phyloP scores from a whole-genome alignment of 139 green algal genomes.

The Gonium pectorale region DNA sequence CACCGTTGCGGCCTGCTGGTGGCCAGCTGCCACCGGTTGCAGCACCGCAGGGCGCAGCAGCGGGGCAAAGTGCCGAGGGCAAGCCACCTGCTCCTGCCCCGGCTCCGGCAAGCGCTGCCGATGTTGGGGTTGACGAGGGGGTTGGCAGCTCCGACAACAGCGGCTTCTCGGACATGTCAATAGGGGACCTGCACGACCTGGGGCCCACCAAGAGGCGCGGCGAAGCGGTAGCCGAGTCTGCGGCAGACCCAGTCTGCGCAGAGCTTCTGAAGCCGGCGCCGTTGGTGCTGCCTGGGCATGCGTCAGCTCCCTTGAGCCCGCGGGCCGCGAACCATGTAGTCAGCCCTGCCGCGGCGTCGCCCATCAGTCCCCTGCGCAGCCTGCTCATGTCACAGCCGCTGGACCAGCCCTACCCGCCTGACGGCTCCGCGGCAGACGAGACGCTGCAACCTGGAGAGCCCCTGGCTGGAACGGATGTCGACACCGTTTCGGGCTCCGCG shows the following conservation, averaged over 20 bases:
- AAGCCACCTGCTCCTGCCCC: no score
- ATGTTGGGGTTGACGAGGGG: no score
- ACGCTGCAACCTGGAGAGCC: no score
- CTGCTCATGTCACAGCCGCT: not conserved
- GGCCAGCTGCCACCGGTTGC: no score
- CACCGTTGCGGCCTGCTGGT: no score
- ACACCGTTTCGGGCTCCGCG: no score
- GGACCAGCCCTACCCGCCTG: not conserved
- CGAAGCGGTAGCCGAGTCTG: slow-evolving; percentile 8
- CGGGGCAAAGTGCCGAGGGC: no score
- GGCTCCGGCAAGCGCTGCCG: no score
- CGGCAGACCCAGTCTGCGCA: not conserved
- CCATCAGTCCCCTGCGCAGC: slow-evolving; percentile 13
- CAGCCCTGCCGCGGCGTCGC: no score
- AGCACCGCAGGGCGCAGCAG: no score
- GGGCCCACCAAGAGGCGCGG: not conserved
- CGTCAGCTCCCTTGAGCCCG: not conserved
- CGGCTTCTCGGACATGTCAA: slow-evolving; percentile 8
- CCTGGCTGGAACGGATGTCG: no score
- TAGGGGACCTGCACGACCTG: not conserved
- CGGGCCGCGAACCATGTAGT: not conserved
- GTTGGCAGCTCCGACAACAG: not conserved
- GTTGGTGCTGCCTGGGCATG: not conserved
- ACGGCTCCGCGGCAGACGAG: no score
- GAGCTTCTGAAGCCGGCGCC: not conserved